These are phyloP conservation scores for Phylloboletellus chloephorus DNA, from an alignment of 1,284 basidiomycete species.

Conservation along the genomic window DNA sequence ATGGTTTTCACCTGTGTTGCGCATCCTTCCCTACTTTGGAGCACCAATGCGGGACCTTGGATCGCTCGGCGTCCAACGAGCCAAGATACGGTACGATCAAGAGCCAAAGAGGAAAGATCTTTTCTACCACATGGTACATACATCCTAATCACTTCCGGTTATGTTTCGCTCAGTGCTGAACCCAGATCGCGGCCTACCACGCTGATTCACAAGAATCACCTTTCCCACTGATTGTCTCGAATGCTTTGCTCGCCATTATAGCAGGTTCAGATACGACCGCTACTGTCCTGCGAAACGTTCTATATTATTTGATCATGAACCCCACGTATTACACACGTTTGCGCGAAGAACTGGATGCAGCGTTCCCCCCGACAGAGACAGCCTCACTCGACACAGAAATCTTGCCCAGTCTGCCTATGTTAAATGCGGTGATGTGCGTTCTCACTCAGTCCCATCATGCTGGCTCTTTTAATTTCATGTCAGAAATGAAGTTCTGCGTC, in stretches of 20 bases:
- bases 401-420: conserved; percentile 13
- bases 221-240: conserved; percentile 28
- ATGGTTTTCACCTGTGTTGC: conserved; percentile 29
- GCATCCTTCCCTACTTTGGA: conserved; percentile 22
- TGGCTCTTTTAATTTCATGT: conserved; percentile 1
- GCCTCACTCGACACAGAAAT: conserved; percentile 16
- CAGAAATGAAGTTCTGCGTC: conserved; percentile 39
- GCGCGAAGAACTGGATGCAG: conserved; percentile 17
- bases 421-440: conserved; percentile 26
- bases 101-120: conserved; percentile 34
- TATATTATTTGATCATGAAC: conserved; percentile 32
- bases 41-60: conserved; percentile 21
- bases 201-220: conserved; percentile 23
- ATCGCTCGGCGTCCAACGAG: conserved; percentile 22
- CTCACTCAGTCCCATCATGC: background rate
- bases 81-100: conserved; percentile 18
- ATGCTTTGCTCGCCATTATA: conserved; percentile 34
- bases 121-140: conserved; percentile 35
- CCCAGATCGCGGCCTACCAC: conserved; percentile 19
- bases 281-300: conserved; percentile 29
- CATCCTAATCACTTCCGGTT: background rate
- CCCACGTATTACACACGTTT: conserved; percentile 24
- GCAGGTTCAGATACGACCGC: conserved; percentile 37
- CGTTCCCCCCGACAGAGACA: conserved; percentile 20
- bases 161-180: conserved; percentile 2